phyloP scores from a whole-genome alignment of 345 rosid genomes.

The Pistacia vera region DNA sequence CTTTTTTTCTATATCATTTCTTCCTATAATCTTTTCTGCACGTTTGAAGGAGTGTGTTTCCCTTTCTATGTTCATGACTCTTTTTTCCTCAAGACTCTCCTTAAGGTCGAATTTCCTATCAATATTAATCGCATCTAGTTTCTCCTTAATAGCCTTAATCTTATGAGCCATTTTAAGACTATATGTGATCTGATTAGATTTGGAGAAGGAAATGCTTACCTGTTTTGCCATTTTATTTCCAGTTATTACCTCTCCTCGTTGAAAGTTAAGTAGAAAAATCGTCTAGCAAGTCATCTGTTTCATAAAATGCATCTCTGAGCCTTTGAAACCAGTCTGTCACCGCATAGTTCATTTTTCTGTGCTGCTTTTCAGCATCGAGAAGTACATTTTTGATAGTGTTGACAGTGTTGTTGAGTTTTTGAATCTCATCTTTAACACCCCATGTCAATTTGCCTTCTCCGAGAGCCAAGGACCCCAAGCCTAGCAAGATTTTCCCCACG shows the following conservation, averaged over 20 bases:
- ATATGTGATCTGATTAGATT: neutral
- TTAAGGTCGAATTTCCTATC: neutral
- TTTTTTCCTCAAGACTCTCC: neutral
- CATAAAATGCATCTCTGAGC: neutral
- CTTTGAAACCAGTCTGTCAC: neutral
- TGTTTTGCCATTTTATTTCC: neutral
- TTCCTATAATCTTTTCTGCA: neutral
- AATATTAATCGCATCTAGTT: neutral
- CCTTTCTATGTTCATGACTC: too few relatives aligned
- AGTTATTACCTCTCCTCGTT: neutral
- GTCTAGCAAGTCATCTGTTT: neutral
- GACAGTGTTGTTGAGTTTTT: neutral
- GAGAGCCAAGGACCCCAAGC: neutral
- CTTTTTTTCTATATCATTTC: neutral
- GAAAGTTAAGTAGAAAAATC: neutral
- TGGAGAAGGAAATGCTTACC: neutral
- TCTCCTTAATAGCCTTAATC: neutral
- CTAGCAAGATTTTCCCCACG: neutral
- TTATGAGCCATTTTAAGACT: neutral
- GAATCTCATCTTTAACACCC: neutral
- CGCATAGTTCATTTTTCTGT: neutral
- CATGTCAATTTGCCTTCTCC: too few relatives aligned
- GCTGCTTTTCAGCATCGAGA: neutral
- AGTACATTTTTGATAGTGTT: neutral
- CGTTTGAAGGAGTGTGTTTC: slow-evolving; percentile 9